phyloP scores from a whole-genome alignment of 441 rosid genomes.

The Gossypium davidsonii region DNA sequence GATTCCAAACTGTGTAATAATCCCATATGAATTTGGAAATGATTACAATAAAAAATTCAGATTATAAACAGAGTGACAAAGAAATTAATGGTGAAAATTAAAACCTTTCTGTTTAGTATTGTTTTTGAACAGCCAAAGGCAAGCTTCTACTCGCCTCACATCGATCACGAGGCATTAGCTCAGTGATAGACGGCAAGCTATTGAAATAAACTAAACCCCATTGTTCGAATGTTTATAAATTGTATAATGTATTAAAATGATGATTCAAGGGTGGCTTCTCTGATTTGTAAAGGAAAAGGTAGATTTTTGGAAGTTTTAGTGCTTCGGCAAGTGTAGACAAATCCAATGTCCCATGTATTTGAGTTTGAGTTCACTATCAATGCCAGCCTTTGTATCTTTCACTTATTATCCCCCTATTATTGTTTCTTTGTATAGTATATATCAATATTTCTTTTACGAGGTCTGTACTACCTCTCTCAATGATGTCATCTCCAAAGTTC shows the following conservation, averaged over 20 bases:
- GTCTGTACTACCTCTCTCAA: neutral
- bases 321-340: conserved; percentile 53
- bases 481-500: no score
- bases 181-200: neutral
- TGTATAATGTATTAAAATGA: neutral
- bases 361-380: conserved; percentile 22
- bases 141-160: neutral
- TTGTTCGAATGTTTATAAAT: neutral
- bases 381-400: conserved; percentile 29
- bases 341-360: conserved; percentile 16
- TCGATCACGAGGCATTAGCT: neutral
- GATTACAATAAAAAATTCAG: neutral
- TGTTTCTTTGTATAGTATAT: conserved; percentile 21
- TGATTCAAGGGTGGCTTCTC: neutral
- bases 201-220: neutral
- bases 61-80: neutral
- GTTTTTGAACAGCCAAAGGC: neutral
- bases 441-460: no score
- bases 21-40: neutral
- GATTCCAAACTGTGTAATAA: neutral
- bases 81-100: neutral
- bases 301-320: conserved; percentile 16
- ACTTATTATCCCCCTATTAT: conserved; percentile 16
- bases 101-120: no score
- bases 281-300: neutral